A percentile compares a stretch with the other conserved stretches of the same genome.
Evolutionary conservation across 2,329 filamentous ascomycete species (phyloP).

Genomic region (Tolypocladium nubicola): DNA sequence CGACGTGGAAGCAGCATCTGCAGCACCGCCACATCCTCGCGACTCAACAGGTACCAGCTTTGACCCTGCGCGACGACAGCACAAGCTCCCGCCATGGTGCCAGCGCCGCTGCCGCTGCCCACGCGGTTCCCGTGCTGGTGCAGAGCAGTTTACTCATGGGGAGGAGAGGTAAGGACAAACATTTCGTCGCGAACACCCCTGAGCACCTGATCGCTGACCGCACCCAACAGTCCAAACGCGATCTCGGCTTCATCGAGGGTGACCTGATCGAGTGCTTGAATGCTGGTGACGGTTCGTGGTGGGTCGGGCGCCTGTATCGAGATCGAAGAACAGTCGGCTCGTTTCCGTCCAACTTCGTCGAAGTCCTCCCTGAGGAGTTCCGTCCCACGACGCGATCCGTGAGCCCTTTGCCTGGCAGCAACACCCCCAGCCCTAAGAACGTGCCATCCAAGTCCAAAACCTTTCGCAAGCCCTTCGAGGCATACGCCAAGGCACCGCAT

Average conservation of each 20-base stretch:
- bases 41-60: background rate
- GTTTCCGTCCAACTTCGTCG: conserved; percentile 96
- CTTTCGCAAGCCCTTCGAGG: conserved; percentile 57
- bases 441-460: conserved; percentile 50
- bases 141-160: conserved; percentile 85
- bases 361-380: conserved; percentile 77
- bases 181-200: background rate
- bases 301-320: conserved; percentile 84
- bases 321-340: conserved; percentile 85
- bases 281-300: conserved; percentile 95
- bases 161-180: conserved; percentile 55
- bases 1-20: background rate
- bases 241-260: conserved; percentile 93
- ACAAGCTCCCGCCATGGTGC: conserved; percentile 32
- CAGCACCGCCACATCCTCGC: background rate
- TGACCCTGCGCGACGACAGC: background rate
- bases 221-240: conserved; percentile 63
- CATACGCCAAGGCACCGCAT: conserved; percentile 55
- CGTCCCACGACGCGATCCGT: conserved; percentile 57
- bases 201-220: conserved; percentile 10
- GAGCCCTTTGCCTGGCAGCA: conserved; percentile 48
- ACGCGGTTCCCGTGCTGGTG: conserved; percentile 84
- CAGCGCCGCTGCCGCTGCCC: conserved; percentile 52
- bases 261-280: conserved; percentile 98
- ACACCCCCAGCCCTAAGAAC: conserved; percentile 42